Evolutionary conservation across 345 rosid genomes (phyloP), one percentile per base, ranked within the genome.

Genomic region (Lagerstroemia speciosa): DNA sequence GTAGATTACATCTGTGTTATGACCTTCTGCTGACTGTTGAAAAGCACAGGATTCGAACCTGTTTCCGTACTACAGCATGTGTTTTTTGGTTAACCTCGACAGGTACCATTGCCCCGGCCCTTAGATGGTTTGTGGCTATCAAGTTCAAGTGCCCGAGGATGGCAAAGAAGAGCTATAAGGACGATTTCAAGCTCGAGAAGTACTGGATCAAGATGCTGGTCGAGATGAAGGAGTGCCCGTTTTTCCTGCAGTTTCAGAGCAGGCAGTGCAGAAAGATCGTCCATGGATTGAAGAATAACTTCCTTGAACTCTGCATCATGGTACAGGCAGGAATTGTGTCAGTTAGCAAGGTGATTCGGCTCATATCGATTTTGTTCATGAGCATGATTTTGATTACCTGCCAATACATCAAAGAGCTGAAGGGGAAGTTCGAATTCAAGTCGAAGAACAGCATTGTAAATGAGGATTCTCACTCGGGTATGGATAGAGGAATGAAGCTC

Each of bases 81-180:
- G 2, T 48, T 19, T 4, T 19, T 3, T 48, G 55, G 30, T 55
- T 58, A 26, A 58, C 29, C 33, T 58, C 72, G 8, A 65, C 83
- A 3, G 97, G 98, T 64, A 81, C 91, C 0, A 62, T 91, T 34
- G 94, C 84, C 67, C 97, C 97, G 0, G 91, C 88, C 5, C 43
- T 79, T 34, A 78, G 97, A 76, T 93, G 97, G 97, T 87, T 91
- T 71, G 61, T 71, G 15, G 89, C 89, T n/a, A 77, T 93, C n/a
- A 83, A 82, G 11, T 89, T 83, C 83, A 78, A 84, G 76, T 87
- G 96, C 72, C 89, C 92, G 6, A 69, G 29, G 31, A 72, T 77
- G 70, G 79, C 78, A 22, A 80, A 70, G 70, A 77, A 72, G 31
- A 65, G 40, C 67, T 65, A 52, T 69, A 43, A 40, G 41, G 66